Evolutionary conservation across 176 grass and related monocot species (phyloP), one percentile per base, ranked within the genome.

Genomic region (Phoenix roebelenii): DNA sequence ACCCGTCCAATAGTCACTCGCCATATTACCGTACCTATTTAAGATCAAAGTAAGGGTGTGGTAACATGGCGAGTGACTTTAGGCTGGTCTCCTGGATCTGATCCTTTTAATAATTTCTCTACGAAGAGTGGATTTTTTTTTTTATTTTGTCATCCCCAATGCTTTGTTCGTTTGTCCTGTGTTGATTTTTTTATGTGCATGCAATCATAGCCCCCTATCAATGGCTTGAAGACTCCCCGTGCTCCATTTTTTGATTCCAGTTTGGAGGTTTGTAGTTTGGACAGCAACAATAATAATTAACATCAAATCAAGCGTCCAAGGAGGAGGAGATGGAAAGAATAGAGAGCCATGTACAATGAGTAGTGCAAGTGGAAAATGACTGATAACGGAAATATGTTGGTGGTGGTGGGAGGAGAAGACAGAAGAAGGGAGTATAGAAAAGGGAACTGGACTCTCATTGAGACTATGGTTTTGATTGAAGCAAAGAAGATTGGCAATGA

Each of bases 381-480:
- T 23, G 22, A 12, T 23, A 20, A 56, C 18, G 19, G 7, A 5
- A 67, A 19, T 32, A 25, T 20, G n/a, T 30, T 67, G 9, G 23
- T 67, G 3, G 24, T 29, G 64, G 24, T 54, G n/a, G 64, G 67
- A 57, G 29, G 15, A 44, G 49, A 51, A 20, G 58, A 61, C n/a
- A 72, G 16, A 7, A 29, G 39, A 16, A 73, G 70, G 25, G 70
- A 63, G 51, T 63, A 73, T 28, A 63, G 70, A 18, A 73, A 55
- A 22, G 70, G 70, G 15, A 63, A 73, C 51, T 73, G 70, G 70
- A 73, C 49, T 39, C 26, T 73, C 0, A 54, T 56, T 24, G 70
- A 73, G 70, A 73, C 70, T 3, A 63, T 63, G 70, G 51, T 73
- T 48, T 17, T 73, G 51, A 73, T 73, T 59, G 23, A 73, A 44